Percentiles rank a stretch among this genome's conserved stretches.
phyloP scores from a whole-genome alignment of 352 stramenopile species.

The Phytophthora idaei region DNA sequence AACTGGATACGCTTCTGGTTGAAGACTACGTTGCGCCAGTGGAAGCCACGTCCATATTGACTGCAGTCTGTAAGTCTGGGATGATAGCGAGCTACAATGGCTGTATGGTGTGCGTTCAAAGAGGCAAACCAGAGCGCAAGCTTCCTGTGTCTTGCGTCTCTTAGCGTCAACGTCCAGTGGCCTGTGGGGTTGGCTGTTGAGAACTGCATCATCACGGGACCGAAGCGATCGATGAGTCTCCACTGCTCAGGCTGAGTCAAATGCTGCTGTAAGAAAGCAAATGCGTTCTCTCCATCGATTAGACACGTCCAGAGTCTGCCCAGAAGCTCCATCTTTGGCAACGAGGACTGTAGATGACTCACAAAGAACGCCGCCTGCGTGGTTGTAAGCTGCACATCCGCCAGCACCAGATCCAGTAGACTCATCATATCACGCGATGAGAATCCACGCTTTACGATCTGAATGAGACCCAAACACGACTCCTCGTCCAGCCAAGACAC shows the following conservation, averaged over 20 bases:
- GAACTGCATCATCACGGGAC: constrained; percentile 58
- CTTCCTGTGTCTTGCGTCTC: constrained; percentile 61
- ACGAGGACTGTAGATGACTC: constrained; percentile 29
- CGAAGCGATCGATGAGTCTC: constrained; percentile 59
- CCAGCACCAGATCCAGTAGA: constrained; percentile 54
- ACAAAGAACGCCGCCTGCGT: constrained; percentile 52
- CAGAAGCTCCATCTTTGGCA: constrained; percentile 67
- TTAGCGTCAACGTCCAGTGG: constrained; percentile 58
- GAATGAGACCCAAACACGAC: constrained; percentile 48
- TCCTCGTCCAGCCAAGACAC: constrained; percentile 34
- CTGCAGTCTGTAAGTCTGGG: constrained; percentile 61
- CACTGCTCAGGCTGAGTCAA: constrained; percentile 52
- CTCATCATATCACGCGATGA: constrained; percentile 55
- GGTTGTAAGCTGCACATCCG: constrained; percentile 59
- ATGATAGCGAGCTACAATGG: constrained; percentile 32
- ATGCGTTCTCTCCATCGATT: constrained; percentile 53
- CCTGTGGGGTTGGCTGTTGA: constrained; percentile 65
- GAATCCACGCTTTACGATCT: constrained; percentile 52
- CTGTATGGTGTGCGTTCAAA: constrained; percentile 54
- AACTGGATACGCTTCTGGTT: constrained; percentile 60
- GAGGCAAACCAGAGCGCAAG: constrained; percentile 73
- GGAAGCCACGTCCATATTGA: constrained; percentile 59
- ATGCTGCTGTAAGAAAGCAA: constrained; percentile 57
- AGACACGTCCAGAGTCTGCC: constrained; percentile 60
- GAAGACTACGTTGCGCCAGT: constrained; percentile 72